A percentile compares a stretch with the other conserved stretches of the same genome.
phyloP scores from a whole-genome alignment of 495 filamentous ascomycete species.

The Paragyromitra xinjiangensis region DNA sequence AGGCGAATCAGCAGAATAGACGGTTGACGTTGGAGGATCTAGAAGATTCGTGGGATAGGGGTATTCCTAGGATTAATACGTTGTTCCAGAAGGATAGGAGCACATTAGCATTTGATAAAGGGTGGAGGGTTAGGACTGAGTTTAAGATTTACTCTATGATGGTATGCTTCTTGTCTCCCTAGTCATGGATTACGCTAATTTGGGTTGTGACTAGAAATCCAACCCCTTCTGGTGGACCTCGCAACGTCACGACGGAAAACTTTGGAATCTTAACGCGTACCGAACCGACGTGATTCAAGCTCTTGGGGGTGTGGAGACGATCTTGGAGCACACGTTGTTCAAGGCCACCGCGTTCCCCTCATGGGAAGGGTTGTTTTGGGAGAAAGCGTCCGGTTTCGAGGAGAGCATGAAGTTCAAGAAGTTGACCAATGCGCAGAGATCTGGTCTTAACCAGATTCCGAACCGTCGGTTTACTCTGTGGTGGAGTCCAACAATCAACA shows the following conservation, averaged over 20 bases:
- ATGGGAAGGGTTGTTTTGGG: constrained; percentile 99
- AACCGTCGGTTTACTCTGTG: constrained; percentile 99
- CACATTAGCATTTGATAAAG: constrained; percentile 98
- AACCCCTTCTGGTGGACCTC: constrained; percentile 99
- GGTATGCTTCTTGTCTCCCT: constrained; percentile 57
- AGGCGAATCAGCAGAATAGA: constrained; percentile 97
- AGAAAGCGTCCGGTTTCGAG: constrained; percentile 81
- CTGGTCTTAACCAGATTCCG: constrained; percentile 98
- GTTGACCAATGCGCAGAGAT: constrained; percentile 96
- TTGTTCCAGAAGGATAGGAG: constrained; percentile 99
- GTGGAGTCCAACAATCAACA: constrained; percentile 89
- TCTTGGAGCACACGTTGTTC: constrained; percentile 97
- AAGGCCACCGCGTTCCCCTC: constrained; percentile 98
- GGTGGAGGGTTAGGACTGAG: constrained; percentile 93
- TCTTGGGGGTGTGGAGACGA: constrained; percentile 98
- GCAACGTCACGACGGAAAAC: constrained; percentile 95
- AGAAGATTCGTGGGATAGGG: constrained; percentile 99
- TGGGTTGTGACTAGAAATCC: constrained; percentile 69
- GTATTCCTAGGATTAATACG: constrained; percentile 97
- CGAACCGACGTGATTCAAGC: constrained; percentile 98
- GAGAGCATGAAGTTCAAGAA: constrained; percentile 99
- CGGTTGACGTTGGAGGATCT: constrained; percentile 94
- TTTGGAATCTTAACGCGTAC: constrained; percentile 99
- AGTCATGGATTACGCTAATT: constrained; percentile 31
- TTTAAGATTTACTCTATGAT: constrained; percentile 99